Conservation (phyloP, 1,284 basidiomycete genomes). For the Heterobasidion annosum region DNA sequence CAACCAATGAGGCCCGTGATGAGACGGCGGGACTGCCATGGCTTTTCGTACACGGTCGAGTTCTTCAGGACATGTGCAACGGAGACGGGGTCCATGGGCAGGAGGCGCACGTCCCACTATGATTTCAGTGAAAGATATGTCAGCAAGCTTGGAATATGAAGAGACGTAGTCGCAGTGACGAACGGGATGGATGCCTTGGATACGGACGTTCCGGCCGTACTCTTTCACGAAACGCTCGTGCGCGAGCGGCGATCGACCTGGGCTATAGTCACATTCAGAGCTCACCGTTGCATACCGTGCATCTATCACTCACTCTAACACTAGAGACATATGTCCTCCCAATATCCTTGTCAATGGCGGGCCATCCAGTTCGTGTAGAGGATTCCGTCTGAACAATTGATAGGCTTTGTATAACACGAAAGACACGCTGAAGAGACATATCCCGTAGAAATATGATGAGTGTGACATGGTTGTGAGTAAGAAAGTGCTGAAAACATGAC, state of each 20-base stretch:
- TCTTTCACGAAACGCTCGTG: slow-evolving; percentile 43
- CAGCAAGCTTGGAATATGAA: neutral
- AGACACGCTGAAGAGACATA: neutral
- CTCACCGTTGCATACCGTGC: neutral
- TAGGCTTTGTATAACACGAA: neutral
- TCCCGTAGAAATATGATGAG: neutral
- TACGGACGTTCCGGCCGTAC: slow-evolving; percentile 35
- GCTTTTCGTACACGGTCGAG: slow-evolving; percentile 65
- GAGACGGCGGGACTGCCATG: slow-evolving; percentile 64
- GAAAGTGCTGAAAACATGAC: neutral
- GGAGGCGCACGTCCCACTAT: slow-evolving; percentile 69
- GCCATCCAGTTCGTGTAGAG: slow-evolving; percentile 46
- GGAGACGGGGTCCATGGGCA: slow-evolving; percentile 69
- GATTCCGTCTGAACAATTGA: slow-evolving; percentile 21
- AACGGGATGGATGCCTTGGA: slow-evolving; percentile 59
- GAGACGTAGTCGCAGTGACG: slow-evolving; percentile 14
- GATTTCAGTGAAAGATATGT: slow-evolving; percentile 7
- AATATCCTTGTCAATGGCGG: slow-evolving; percentile 43
- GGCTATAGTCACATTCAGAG: slow-evolving; percentile 26
- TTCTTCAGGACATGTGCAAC: slow-evolving; percentile 63
- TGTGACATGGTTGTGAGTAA: neutral
- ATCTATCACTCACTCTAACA: slow-evolving; percentile 44
- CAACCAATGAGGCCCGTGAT: slow-evolving; percentile 70
- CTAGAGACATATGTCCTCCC: slow-evolving; percentile 39
- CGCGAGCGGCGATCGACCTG: slow-evolving; percentile 40